phyloP scores from a whole-genome alignment of 169 alveolate species.

The Plasmodium billcollinsi region DNA sequence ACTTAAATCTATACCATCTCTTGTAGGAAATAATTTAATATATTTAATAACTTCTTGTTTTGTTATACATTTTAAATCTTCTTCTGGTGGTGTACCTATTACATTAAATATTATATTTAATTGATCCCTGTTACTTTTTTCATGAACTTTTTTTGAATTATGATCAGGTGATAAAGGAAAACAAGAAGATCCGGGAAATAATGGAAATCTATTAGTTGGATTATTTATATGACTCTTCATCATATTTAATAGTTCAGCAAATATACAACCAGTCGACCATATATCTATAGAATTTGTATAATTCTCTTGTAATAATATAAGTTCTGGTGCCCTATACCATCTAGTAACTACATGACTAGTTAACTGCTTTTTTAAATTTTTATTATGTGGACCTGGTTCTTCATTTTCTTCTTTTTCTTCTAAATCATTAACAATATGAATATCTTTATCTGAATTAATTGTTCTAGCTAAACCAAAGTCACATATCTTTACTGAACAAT shows the following conservation, averaged over 20 bases:
- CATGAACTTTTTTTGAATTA: constrained; percentile 85
- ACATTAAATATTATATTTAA: constrained; percentile 96
- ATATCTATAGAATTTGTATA: constrained; percentile 98
- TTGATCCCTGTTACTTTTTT: constrained; percentile 93
- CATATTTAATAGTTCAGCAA: constrained; percentile 96
- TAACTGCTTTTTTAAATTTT: constrained; percentile 92
- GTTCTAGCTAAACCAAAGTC: constrained; percentile 98
- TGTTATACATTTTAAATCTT: constrained; percentile 91
- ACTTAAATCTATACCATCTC: constrained; percentile 86
- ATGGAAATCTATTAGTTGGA: constrained; percentile 95
- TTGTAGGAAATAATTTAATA: constrained; percentile 86
- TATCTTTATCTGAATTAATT: constrained; percentile 59
- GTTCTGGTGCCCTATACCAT: constrained; percentile 99
- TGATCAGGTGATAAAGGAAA: constrained; percentile 96
- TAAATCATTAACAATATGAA: constrained; percentile 46
- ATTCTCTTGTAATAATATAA: constrained; percentile 96
- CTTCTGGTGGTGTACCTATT: constrained; percentile 98
- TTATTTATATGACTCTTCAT: constrained; percentile 94
- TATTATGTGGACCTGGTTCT: constrained; percentile 79
- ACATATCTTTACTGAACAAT: constrained; percentile 98
- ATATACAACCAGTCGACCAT: constrained; percentile 98
- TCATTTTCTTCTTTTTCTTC: constrained; percentile 77
- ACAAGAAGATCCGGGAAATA: constrained; percentile 98
- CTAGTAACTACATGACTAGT: constrained; percentile 99
- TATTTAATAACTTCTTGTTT: constrained; percentile 91